Evolutionary conservation across 768 basidiomycete genomes (phyloP).

Genomic region (Phanerochaete sordida): DNA sequence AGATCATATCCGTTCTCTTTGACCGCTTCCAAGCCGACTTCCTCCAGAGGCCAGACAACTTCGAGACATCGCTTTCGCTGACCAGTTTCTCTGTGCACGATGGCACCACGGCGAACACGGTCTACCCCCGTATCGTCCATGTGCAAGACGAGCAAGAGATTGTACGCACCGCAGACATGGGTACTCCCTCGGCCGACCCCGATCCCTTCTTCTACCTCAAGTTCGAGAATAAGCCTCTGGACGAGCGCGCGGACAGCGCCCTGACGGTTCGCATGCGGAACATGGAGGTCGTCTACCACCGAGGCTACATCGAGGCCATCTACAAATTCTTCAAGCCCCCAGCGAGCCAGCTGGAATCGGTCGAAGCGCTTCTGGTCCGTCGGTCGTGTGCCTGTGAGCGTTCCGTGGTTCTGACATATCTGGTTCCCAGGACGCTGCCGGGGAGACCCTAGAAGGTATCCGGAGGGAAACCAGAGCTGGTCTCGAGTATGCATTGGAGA

Average conservation of each 20-base stretch:
- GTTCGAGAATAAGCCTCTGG: conserved; percentile 89
- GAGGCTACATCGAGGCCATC: conserved; percentile 89
- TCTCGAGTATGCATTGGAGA: conserved; percentile 88
- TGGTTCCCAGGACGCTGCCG: conserved; percentile 71
- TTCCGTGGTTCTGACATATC: conserved; percentile 3
- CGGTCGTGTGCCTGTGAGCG: conserved; percentile 24
- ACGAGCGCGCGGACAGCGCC: conserved; percentile 87
- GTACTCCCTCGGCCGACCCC: conserved; percentile 14
- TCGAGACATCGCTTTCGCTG: conserved; percentile 82
- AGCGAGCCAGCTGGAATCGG: conserved; percentile 90
- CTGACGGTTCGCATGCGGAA: conserved; percentile 88
- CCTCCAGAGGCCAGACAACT: conserved; percentile 80
- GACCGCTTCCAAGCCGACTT: conserved; percentile 83
- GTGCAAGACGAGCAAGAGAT: conserved; percentile 48
- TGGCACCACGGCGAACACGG: conserved; percentile 75
- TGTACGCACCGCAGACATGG: neutral
- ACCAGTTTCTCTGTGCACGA: conserved; percentile 88
- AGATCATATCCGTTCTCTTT: conserved; percentile 85
- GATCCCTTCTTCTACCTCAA: conserved; percentile 86
- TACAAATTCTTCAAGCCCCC: conserved; percentile 92
- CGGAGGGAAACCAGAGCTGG: conserved; percentile 93
- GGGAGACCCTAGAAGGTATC: conserved; percentile 88
- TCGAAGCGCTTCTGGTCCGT: conserved; percentile 85
- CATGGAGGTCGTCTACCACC: conserved; percentile 96
- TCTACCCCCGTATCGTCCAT: conserved; percentile 89